Evolutionary conservation across 331 rosid species (phyloP).

Genomic region (Pyrus hybrid): DNA sequence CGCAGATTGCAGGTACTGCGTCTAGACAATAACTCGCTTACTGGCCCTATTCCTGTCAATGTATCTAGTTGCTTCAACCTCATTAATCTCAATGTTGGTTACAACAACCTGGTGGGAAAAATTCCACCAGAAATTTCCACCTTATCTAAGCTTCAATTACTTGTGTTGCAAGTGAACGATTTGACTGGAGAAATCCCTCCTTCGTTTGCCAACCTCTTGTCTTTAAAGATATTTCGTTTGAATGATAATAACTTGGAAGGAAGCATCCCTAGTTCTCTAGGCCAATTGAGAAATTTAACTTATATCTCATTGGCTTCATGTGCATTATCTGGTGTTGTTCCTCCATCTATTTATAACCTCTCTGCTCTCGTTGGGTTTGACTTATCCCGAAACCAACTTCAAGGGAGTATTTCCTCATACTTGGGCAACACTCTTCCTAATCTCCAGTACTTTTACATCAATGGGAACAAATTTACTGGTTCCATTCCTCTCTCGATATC

Average conservation of each 20-base stretch:
- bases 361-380: neutral
- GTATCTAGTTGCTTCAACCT: conserved; percentile 8
- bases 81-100: neutral
- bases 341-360: neutral
- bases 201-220: neutral
- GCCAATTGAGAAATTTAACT: neutral
- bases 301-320: neutral
- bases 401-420: neutral
- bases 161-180: neutral
- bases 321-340: neutral
- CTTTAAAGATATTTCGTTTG: neutral
- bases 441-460: neutral
- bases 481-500: conserved; percentile 12
- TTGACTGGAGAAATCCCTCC: neutral
- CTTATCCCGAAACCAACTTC: neutral
- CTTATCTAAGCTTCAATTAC: neutral
- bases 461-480: neutral
- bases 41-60: neutral
- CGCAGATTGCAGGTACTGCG: no score
- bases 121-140: neutral
- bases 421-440: conserved; percentile 9
- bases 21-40: neutral
- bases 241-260: neutral
- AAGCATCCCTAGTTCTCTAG: neutral
- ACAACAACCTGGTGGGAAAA: neutral